Evolutionary conservation across 2,329 filamentous ascomycete genomes (phyloP).

Genomic region (Fusarium guadeloupense): DNA sequence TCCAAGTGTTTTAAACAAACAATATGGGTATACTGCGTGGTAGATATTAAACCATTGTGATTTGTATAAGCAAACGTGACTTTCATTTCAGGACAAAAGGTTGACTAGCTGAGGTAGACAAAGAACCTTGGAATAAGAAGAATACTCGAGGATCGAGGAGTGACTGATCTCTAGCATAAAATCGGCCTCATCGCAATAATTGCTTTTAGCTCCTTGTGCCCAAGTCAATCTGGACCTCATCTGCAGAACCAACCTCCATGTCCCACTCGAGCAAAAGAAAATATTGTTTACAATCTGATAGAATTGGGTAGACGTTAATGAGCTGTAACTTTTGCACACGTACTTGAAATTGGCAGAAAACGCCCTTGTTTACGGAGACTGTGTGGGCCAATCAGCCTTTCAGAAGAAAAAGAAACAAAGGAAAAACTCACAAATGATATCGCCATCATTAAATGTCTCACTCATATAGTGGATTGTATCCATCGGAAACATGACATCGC

Average conservation of each 20-base stretch:
- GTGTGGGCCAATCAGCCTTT: neutral
- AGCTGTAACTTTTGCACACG: neutral
- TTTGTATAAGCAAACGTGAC: neutral
- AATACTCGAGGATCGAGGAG: neutral
- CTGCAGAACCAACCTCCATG: neutral
- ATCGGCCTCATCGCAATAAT: neutral
- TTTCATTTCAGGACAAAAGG: too few species aligned
- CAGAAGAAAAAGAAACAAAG: too few species aligned
- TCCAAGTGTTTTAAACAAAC: neutral
- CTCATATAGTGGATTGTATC: too few species aligned
- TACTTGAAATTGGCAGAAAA: neutral
- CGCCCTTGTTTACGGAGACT: neutral
- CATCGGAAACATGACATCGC: too few species aligned
- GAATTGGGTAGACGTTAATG: neutral
- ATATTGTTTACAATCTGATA: neutral
- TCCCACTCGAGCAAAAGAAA: neutral
- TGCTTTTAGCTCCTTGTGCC: slow-evolving; percentile 1
- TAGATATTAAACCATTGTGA: neutral
- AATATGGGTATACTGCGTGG: neutral
- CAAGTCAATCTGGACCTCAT: neutral
- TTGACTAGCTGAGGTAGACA: neutral
- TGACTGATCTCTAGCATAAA: neutral
- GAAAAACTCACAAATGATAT: too few species aligned
- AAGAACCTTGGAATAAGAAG: neutral
- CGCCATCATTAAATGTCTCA: too few species aligned